Evolutionary conservation across 129 eudicot species (phyloP).

Genomic region (Helichrysum umbraculigerum): DNA sequence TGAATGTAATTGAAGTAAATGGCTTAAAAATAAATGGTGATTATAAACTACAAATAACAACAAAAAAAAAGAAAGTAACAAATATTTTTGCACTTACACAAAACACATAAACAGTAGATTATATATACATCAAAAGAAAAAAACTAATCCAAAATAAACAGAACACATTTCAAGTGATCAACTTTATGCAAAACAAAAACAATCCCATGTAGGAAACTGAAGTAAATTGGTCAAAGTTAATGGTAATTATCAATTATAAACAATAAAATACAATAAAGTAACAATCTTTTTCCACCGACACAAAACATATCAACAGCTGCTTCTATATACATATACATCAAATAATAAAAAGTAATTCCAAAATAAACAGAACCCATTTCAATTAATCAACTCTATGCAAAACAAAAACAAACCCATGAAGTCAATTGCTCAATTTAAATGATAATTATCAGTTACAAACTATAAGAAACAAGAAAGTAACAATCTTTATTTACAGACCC

Average conservation of each 20-base stretch:
- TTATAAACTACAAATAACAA: neutral
- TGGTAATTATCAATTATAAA: neutral
- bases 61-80: neutral
- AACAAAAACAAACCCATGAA: slow-evolving; percentile 16
- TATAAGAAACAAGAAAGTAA: neutral
- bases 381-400: neutral
- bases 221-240: slow-evolving; percentile 4
- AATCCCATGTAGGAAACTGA: slow-evolving; percentile 17
- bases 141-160: slow-evolving; percentile 8
- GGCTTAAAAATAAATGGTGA: neutral
- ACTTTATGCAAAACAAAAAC: neutral
- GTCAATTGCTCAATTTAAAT: slow-evolving; percentile 6
- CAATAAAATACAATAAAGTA: neutral
- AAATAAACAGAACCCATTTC: slow-evolving; percentile 18
- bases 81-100: neutral
- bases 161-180: slow-evolving; percentile 14
- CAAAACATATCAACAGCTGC: neutral
- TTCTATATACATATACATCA: neutral
- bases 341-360: slow-evolving; percentile 3
- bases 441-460: neutral
- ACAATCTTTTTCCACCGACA: neutral
- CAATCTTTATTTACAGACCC: slow-evolving; percentile 4
- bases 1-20: neutral
- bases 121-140: neutral
- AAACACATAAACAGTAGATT: slow-evolving; percentile 15